Percentiles rank a stretch among this genome's conserved stretches.
phyloP scores from a whole-genome alignment of 1,284 basidiomycete species.

The Trametes polyzona region DNA sequence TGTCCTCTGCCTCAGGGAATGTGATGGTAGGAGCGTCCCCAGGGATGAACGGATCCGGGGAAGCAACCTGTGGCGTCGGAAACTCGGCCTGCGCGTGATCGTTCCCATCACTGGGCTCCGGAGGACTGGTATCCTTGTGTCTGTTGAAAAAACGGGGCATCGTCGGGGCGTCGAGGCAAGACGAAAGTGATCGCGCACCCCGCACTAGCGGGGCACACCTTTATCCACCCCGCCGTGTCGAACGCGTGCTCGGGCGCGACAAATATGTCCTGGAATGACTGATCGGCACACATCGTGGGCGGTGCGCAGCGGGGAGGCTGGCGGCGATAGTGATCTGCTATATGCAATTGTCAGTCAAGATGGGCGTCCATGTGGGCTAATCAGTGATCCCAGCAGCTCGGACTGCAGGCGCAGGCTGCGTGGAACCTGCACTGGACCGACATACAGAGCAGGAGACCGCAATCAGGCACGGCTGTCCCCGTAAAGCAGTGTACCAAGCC shows the following conservation, averaged over 20 bases:
- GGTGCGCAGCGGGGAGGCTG: too few relatives aligned
- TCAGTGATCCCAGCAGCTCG: not conserved
- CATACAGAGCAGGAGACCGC: too few relatives aligned
- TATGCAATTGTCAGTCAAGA: not conserved
- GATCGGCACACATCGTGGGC: too few relatives aligned
- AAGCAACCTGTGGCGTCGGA: not conserved
- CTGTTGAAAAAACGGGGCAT: slow-evolving; percentile 5
- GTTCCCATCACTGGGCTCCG: not conserved
- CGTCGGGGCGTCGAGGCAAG: too few relatives aligned
- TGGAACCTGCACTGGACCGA: too few relatives aligned
- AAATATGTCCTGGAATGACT: too few relatives aligned
- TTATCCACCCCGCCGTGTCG: not conserved
- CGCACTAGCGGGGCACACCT: not conserved
- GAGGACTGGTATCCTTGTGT: slow-evolving; percentile 3
- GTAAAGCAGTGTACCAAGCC: too few relatives aligned
- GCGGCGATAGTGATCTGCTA: not conserved
- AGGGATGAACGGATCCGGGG: not conserved
- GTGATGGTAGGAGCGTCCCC: not conserved
- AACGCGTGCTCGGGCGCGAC: too few relatives aligned
- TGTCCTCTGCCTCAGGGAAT: not conserved
- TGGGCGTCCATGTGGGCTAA: not conserved
- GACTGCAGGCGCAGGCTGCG: too few relatives aligned
- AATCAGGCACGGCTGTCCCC: too few relatives aligned
- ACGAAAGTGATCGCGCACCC: not conserved
- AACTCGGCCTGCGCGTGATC: not conserved